Evolutionary conservation across 345 rosid species (phyloP).

Genomic region (Balakata baccata): DNA sequence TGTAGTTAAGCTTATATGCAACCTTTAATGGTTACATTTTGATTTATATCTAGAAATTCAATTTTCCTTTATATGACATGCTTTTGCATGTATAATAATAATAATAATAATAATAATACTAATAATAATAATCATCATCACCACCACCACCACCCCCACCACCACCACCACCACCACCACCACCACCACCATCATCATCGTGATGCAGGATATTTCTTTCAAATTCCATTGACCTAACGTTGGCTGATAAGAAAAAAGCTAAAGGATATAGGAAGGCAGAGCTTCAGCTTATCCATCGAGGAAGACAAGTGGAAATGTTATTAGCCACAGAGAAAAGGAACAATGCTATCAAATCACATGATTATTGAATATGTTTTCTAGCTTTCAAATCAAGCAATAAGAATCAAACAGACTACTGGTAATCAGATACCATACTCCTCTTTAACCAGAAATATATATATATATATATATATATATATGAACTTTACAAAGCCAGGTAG

Average conservation of each 20-base stretch:
- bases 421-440: background rate
- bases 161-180: no score
- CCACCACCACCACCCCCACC: no score
- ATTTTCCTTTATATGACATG: no score
- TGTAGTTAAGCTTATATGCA: no score
- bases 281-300: background rate
- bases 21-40: no score
- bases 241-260: background rate
- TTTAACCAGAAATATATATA: background rate
- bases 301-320: background rate
- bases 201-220: no score
- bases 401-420: background rate
- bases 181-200: no score
- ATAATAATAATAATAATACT: no score
- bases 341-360: slow-evolving; percentile 9
- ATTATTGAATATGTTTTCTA: background rate
- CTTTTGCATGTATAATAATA: no score
- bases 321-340: background rate
- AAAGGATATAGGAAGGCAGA: background rate
- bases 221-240: no score
- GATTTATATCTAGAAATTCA: no score
- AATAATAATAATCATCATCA: no score
- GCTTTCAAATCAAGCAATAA: background rate
- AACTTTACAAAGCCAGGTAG: background rate
- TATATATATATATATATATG: background rate